Evolutionary conservation across 805 yeast genomes (phyloP), one percentile per base, ranked within the genome.

Genomic region (Barnettozyma pratensis): DNA sequence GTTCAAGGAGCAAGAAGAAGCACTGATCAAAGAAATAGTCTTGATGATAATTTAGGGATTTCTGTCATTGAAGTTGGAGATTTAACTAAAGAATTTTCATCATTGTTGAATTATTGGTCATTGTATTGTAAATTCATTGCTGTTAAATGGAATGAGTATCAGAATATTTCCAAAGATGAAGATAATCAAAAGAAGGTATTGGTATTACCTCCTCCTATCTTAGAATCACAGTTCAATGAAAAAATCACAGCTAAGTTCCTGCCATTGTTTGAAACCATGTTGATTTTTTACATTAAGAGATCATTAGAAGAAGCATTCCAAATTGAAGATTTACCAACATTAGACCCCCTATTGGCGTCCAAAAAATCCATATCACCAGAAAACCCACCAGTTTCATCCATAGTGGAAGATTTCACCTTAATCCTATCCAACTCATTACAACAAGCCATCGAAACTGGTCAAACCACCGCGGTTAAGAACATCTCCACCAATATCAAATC

Each of bases 21-120:
- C 39, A 54, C 61, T 14, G 69, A 68, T 14, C 53, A 63, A 4
- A 69, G 64, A 14, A 53, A 52, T 19, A 61, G 62, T 14, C 69
- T 68, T 42, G 69, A 68, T 26, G 71, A 69, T 35, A 45, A 42
- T 7, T n/a, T 29, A n/a, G 52, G 67, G 6, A 67, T 75, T 4
- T 73, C 87, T 6, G 71, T 85, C n/a, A 77, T 80, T 14, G 80
- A 81, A 40, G 76, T 85, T 10, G 86, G 87, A n/a, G 80, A 77
- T 49, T 59, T 85, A 25, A 69, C 86, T 9, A 76, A 74, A 46
- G 97, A 94, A 58, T 68, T 87, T 12, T 78, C 95, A 0, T 72
- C 84, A 7, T 85, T 94, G 62, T 69, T 92, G 60, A 87, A 86
- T 60, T 82, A 89, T 53, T 92, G 98, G 98, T 73, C 87, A 19